A percentile compares a stretch with the other conserved stretches of the same genome.
These are phyloP conservation scores for Metarhizium album DNA, from an alignment of 2,329 filamentous ascomycete genomes.

Conservation along the genomic window DNA sequence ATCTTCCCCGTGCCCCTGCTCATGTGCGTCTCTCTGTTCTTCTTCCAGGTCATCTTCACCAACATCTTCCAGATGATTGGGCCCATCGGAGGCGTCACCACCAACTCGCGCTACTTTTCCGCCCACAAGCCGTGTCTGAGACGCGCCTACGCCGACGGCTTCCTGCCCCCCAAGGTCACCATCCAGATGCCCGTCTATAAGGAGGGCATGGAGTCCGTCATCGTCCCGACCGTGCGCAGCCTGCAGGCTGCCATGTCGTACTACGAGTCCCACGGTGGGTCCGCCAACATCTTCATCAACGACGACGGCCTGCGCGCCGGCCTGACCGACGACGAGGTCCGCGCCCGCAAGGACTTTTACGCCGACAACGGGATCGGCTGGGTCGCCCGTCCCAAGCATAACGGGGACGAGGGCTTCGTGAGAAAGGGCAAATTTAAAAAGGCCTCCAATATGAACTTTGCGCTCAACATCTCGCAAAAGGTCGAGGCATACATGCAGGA, in stretches of 20 bases:
- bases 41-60: conserved; percentile 32
- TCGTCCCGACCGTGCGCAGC: conserved; percentile 37
- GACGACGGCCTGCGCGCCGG: conserved; percentile 50
- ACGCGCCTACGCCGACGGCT: conserved; percentile 20
- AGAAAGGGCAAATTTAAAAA: conserved; percentile 60
- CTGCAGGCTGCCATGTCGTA: conserved; percentile 38
- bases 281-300: conserved; percentile 47
- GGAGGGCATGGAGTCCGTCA: conserved; percentile 29
- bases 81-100: conserved; percentile 31
- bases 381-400: conserved; percentile 35
- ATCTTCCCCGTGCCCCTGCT: conserved; percentile 25
- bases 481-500: conserved; percentile 48
- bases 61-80: conserved; percentile 36
- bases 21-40: conserved; percentile 24
- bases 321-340: conserved; percentile 30
- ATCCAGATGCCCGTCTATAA: conserved; percentile 31
- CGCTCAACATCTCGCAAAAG: conserved; percentile 47
- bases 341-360: conserved; percentile 35
- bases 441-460: conserved; percentile 68
- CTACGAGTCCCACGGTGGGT: conserved; percentile 35
- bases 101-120: conserved; percentile 35
- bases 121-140: conserved; percentile 23
- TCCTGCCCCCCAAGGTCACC: conserved; percentile 24
- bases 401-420: conserved; percentile 36
- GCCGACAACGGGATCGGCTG: conserved; percentile 36